A percentile compares a stretch with the other conserved stretches of the same genome.
Conservation (phyloP, 345 rosid genomes). For the Aquilaria yunnanensis region DNA sequence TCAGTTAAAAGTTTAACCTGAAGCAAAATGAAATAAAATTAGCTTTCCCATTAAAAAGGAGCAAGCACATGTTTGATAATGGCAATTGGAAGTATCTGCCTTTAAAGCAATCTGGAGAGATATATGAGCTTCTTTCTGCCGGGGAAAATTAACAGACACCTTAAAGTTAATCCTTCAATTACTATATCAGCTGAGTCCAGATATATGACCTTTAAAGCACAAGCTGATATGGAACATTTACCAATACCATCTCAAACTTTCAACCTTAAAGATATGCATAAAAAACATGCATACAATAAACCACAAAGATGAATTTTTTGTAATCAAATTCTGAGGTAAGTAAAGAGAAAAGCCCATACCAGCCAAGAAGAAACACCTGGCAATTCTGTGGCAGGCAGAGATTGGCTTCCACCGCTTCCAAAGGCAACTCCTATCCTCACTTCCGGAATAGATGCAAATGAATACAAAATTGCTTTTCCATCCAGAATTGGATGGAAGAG, state of each 20-base stretch:
- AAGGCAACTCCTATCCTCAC: conserved; percentile 86
- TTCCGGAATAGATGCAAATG: conserved; percentile 69
- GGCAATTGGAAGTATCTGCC: too few species aligned
- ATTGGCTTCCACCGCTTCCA: conserved; percentile 91
- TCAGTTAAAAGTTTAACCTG: conserved; percentile 75
- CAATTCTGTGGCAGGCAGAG: conserved; percentile 78
- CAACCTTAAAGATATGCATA: too few species aligned
- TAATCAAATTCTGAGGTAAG: too few species aligned
- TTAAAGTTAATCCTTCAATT: too few species aligned
- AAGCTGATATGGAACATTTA: too few species aligned
- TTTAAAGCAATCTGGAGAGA: not conserved
- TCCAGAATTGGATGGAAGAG: conserved; percentile 66
- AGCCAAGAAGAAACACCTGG: conserved; percentile 95
- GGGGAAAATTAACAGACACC: too few species aligned
- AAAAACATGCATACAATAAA: not conserved
- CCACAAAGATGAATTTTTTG: not conserved
- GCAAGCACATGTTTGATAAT: too few species aligned
- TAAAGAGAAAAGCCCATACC: conserved; percentile 24
- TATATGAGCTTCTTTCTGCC: not conserved
- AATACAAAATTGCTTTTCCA: conserved; percentile 71
- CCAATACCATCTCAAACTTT: too few species aligned
- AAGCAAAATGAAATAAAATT: not conserved
- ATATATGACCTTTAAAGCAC: too few species aligned
- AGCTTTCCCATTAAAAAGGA: not conserved
- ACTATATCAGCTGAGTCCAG: too few species aligned